phyloP scores from a whole-genome alignment of 192 early-diverging fungal species.

The Coemansia sp. region DNA sequence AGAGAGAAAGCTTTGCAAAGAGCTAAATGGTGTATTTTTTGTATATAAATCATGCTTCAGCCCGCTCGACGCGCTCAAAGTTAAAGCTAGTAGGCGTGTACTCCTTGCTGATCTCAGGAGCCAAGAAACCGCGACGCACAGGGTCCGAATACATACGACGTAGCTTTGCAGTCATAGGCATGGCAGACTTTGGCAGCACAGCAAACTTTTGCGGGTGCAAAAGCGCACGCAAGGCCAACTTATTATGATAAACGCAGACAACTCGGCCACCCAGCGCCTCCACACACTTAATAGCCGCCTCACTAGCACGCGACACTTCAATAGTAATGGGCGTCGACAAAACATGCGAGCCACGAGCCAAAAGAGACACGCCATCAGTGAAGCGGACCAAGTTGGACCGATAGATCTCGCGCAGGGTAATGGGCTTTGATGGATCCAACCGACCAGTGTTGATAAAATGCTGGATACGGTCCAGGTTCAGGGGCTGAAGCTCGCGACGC shows the following conservation, averaged over 20 bases:
- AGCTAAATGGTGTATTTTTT: neutral
- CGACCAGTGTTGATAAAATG: slow-evolving; percentile 88
- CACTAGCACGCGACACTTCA: slow-evolving; percentile 82
- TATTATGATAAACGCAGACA: slow-evolving; percentile 81
- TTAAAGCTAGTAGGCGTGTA: slow-evolving; percentile 52
- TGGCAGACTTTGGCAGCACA: slow-evolving; percentile 67
- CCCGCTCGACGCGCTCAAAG: slow-evolving; percentile 26
- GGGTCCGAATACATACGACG: slow-evolving; percentile 70
- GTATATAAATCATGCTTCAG: neutral
- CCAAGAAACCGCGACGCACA: slow-evolving; percentile 76
- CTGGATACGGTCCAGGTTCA: slow-evolving; percentile 89
- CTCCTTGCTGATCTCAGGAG: slow-evolving; percentile 40
- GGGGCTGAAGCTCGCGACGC: slow-evolving; percentile 64
- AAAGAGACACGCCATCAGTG: slow-evolving; percentile 85
- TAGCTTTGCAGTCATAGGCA: slow-evolving; percentile 67
- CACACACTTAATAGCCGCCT: slow-evolving; percentile 77
- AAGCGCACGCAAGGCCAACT: slow-evolving; percentile 71
- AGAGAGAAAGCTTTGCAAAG: neutral
- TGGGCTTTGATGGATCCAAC: slow-evolving; percentile 76
- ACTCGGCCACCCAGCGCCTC: slow-evolving; percentile 84
- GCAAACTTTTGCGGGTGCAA: slow-evolving; percentile 81
- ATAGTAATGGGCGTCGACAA: slow-evolving; percentile 80
- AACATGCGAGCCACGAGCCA: slow-evolving; percentile 78
- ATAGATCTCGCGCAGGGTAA: slow-evolving; percentile 73
- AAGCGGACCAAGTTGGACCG: slow-evolving; percentile 49